phyloP scores from a whole-genome alignment of 306 rosid genomes.

The Casuarina cunninghamiana region DNA sequence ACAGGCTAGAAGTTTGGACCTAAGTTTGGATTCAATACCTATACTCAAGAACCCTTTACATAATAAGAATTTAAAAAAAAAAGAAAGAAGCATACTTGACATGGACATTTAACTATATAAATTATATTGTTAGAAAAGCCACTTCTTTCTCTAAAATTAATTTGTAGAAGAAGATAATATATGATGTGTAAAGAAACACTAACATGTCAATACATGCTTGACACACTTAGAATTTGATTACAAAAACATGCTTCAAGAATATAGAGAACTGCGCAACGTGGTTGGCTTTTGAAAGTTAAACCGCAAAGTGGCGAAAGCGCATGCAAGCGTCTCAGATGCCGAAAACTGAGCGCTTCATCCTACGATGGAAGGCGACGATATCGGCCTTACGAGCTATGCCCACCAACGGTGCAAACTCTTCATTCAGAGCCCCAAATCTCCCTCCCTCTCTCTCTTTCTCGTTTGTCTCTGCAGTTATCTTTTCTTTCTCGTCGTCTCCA shows the following conservation, averaged over 20 bases:
- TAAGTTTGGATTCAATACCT: too few relatives aligned
- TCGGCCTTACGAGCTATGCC: constrained; percentile 13
- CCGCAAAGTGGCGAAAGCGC: background rate
- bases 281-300: background rate
- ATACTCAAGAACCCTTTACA: background rate
- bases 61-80: too few relatives aligned
- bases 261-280: background rate
- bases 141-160: too few relatives aligned
- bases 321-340: background rate
- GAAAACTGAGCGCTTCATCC: constrained; percentile 3
- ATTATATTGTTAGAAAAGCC: too few relatives aligned
- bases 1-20: too few relatives aligned
- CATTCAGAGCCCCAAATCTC: constrained; percentile 6
- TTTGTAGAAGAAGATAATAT: too few relatives aligned
- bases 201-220: too few relatives aligned
- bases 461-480: background rate
- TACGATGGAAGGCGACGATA: constrained; percentile 21
- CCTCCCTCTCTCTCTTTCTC: constrained; percentile 5
- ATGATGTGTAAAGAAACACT: too few relatives aligned
- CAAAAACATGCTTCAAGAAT: too few relatives aligned
- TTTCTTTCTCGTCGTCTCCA: background rate
- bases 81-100: too few relatives aligned
- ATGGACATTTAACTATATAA: too few relatives aligned
- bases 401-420: constrained; percentile 1
- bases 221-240: too few relatives aligned